phyloP scores from a whole-genome alignment of 2,329 filamentous ascomycete genomes.

The Rachicladosporium sp. region DNA sequence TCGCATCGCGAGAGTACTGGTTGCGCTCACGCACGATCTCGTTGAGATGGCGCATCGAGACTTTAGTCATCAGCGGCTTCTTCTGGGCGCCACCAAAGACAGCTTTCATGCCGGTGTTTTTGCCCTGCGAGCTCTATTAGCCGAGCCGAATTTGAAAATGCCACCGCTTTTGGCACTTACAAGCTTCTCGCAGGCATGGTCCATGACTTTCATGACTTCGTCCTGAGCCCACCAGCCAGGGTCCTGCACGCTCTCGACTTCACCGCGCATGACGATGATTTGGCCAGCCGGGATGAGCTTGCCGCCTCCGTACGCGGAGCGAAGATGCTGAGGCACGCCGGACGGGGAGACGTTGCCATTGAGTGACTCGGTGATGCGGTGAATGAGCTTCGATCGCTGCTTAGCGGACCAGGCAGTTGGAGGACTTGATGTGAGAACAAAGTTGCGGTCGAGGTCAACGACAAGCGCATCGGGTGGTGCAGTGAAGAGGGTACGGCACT shows the following conservation, averaged over 20 bases:
- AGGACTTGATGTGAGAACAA: constrained; percentile 90
- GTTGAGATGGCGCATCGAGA: constrained; percentile 95
- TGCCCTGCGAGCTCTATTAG: constrained; percentile 43
- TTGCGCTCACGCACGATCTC: constrained; percentile 97
- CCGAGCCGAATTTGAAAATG: no score
- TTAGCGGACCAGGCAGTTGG: constrained; percentile 71
- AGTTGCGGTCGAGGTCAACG: constrained; percentile 95
- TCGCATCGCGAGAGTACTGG: constrained; percentile 93
- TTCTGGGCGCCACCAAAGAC: constrained; percentile 91
- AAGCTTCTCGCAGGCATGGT: constrained; percentile 97
- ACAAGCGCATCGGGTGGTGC: constrained; percentile 88
- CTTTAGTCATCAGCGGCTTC: constrained; percentile 99
- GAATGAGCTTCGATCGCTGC: constrained; percentile 94
- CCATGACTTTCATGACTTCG: constrained; percentile 89
- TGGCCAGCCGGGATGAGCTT: constrained; percentile 95
- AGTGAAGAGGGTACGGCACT: constrained; percentile 96
- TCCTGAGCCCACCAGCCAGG: constrained; percentile 99
- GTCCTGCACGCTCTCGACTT: constrained; percentile 93
- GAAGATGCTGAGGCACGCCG: constrained; percentile 82
- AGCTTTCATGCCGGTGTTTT: constrained; percentile 91
- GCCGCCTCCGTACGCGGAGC: constrained; percentile 90
- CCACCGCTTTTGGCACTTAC: constrained; percentile 33
- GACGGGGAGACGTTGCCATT: constrained; percentile 89
- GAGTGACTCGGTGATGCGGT: constrained; percentile 77
- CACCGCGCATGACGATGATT: constrained; percentile 97